These are phyloP conservation scores for Trichaptum fuscoviolaceum DNA, from an alignment of 768 basidiomycete species.

Conservation along the genomic window DNA sequence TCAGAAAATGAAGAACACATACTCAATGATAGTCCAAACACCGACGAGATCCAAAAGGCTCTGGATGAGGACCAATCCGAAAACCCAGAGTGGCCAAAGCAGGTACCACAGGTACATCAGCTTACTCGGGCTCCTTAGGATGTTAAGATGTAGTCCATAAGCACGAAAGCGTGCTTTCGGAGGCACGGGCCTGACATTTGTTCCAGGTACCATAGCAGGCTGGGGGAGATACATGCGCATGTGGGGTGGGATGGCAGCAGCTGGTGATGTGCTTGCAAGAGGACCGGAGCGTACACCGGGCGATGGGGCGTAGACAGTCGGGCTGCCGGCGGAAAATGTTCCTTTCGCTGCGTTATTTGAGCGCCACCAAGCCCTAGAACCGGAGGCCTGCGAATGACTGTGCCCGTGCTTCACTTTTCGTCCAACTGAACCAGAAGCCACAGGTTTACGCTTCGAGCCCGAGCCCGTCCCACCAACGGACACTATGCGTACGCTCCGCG, in stretches of 20 bases:
- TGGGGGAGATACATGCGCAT: slow-evolving; percentile 4
- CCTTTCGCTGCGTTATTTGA: slow-evolving; percentile 35
- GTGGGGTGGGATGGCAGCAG: slow-evolving; percentile 2
- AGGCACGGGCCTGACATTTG: slow-evolving; percentile 4
- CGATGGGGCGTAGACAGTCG: slow-evolving; percentile 23
- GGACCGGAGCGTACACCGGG: slow-evolving; percentile 9
- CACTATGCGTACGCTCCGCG: slow-evolving; percentile 78
- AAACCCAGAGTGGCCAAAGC: slow-evolving; percentile 1
- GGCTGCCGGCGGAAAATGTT: slow-evolving; percentile 32
- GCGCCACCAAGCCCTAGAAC: background rate
- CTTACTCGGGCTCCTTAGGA: slow-evolving; percentile 49
- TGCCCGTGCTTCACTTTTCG: background rate
- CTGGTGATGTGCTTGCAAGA: slow-evolving; percentile 4
- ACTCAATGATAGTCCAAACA: slow-evolving; percentile 2
- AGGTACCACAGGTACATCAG: slow-evolving; percentile 1
- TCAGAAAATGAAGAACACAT: slow-evolving; percentile 24
- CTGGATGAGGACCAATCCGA: background rate
- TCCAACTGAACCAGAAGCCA: background rate
- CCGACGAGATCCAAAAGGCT: background rate
- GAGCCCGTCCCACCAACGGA: slow-evolving; percentile 45
- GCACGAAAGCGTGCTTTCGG: slow-evolving; percentile 56
- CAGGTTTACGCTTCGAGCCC: slow-evolving; percentile 3
- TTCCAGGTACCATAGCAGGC: background rate
- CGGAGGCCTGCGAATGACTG: background rate
- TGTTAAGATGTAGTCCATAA: slow-evolving; percentile 59